phyloP scores from a whole-genome alignment of 2,329 filamentous ascomycete genomes.

The Cercospora nicotianae region DNA sequence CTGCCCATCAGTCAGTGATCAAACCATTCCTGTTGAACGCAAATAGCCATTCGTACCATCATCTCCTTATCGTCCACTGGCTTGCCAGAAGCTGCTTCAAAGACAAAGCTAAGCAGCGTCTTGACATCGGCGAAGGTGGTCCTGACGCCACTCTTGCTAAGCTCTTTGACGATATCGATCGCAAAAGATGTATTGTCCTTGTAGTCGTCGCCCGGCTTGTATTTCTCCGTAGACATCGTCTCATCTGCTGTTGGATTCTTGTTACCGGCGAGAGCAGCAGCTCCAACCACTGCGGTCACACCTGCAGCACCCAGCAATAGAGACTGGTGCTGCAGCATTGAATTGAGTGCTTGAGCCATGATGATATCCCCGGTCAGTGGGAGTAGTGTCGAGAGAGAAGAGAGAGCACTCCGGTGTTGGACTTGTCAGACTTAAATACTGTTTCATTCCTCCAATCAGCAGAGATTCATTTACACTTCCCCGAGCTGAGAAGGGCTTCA shows the following conservation, averaged over 20 bases:
- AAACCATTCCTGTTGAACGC: not conserved
- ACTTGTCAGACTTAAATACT: not conserved
- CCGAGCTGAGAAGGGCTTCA: not conserved
- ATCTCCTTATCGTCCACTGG: not conserved
- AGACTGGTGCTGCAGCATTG: not conserved
- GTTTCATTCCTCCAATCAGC: not conserved
- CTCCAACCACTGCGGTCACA: not conserved
- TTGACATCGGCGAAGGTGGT: not conserved
- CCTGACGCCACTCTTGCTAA: not conserved
- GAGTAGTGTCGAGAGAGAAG: not conserved
- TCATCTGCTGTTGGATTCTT: not conserved
- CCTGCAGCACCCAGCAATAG: not conserved
- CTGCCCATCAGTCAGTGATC: not conserved
- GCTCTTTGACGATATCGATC: not conserved
- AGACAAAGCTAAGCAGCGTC: not conserved
- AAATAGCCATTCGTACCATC: not conserved
- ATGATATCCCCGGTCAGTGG: not conserved
- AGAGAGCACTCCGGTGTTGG: not conserved
- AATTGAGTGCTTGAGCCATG: not conserved
- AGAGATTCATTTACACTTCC: not conserved
- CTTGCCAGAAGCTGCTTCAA: not conserved
- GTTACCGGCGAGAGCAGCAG: not conserved
- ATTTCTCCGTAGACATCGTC: not conserved
- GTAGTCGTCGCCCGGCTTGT: not conserved
- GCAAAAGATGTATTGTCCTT: not conserved